These are phyloP conservation scores for Boletus smithii DNA, from an alignment of 1,284 basidiomycete species.

Conservation along the genomic window DNA sequence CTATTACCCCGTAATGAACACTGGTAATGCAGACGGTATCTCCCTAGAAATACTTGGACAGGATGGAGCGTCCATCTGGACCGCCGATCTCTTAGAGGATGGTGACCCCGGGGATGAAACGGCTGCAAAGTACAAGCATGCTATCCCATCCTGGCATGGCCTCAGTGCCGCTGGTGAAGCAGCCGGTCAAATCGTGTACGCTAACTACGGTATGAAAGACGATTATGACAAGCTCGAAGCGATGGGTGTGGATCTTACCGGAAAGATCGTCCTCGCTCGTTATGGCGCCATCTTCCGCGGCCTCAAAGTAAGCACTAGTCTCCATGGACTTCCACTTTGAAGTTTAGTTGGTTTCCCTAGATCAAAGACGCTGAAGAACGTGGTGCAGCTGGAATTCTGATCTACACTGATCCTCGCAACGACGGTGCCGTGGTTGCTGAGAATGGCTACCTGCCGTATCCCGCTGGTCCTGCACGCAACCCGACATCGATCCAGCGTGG, in stretches of 20 bases:
- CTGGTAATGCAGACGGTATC: conserved; percentile 53
- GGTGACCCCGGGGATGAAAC: conserved; percentile 62
- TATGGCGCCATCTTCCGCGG: conserved; percentile 86
- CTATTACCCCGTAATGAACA: conserved; percentile 84
- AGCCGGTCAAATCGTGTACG: conserved; percentile 73
- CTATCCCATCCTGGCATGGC: conserved; percentile 68
- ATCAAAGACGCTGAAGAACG: conserved; percentile 80
- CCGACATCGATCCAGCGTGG: conserved; percentile 85
- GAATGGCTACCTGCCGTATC: conserved; percentile 79
- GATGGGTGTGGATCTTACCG: conserved; percentile 69
- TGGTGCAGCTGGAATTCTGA: conserved; percentile 72
- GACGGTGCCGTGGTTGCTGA: conserved; percentile 79
- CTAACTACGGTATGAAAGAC: conserved; percentile 75
- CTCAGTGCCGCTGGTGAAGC: conserved; percentile 63
- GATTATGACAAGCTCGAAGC: conserved; percentile 68
- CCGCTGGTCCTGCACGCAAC: conserved; percentile 84
- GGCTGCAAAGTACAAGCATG: conserved; percentile 56
- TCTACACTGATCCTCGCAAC: conserved; percentile 88
- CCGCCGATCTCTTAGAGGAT: conserved; percentile 67
- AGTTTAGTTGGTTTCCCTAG: conserved; percentile 36
- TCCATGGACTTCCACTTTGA: not conserved
- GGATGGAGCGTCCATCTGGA: conserved; percentile 60
- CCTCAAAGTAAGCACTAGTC: conserved; percentile 53
- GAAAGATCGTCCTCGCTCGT: conserved; percentile 80
- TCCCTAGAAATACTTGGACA: conserved; percentile 58